Conservation (phyloP, 306 rosid species). For the Trichosanthes truncata region DNA sequence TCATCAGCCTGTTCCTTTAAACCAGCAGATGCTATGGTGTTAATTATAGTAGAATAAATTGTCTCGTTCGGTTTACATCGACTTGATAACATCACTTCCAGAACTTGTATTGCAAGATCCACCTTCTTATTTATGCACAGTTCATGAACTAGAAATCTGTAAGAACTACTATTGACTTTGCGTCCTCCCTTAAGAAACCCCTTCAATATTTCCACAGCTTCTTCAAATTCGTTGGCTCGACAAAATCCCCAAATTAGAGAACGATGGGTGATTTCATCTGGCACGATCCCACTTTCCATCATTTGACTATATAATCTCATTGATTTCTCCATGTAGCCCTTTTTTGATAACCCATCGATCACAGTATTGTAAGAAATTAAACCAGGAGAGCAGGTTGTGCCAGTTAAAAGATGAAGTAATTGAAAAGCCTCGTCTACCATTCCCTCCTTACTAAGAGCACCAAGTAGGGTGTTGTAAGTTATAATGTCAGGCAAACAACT, state of each 20-base stretch:
- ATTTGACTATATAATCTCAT: constrained; percentile 45
- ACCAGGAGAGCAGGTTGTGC: constrained; percentile 51
- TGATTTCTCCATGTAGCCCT: constrained; percentile 50
- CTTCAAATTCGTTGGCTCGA: constrained; percentile 36
- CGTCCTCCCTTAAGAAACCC: constrained; percentile 32
- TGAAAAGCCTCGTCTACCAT: constrained; percentile 57
- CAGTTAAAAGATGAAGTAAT: constrained; percentile 38
- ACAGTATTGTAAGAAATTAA: constrained; percentile 62
- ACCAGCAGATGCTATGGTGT: constrained; percentile 61
- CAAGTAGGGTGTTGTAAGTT: constrained; percentile 70
- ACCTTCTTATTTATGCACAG: constrained; percentile 50
- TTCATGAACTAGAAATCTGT: constrained; percentile 50
- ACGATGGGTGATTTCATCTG: constrained; percentile 70
- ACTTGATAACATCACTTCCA: constrained; percentile 57
- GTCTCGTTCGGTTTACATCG: constrained; percentile 42
- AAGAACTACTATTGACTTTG: constrained; percentile 28
- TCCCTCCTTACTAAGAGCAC: constrained; percentile 66
- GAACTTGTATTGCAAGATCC: constrained; percentile 61
- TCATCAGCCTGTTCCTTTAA: constrained; percentile 59
- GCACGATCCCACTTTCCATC: constrained; percentile 42
- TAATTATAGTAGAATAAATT: constrained; percentile 39
- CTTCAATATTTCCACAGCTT: constrained; percentile 46
- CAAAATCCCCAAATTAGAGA: constrained; percentile 54
- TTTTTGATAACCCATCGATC: constrained; percentile 55
- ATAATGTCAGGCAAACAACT: constrained; percentile 64